Conservation (phyloP, 768 basidiomycete genomes). For the Mycena kentingensis region DNA sequence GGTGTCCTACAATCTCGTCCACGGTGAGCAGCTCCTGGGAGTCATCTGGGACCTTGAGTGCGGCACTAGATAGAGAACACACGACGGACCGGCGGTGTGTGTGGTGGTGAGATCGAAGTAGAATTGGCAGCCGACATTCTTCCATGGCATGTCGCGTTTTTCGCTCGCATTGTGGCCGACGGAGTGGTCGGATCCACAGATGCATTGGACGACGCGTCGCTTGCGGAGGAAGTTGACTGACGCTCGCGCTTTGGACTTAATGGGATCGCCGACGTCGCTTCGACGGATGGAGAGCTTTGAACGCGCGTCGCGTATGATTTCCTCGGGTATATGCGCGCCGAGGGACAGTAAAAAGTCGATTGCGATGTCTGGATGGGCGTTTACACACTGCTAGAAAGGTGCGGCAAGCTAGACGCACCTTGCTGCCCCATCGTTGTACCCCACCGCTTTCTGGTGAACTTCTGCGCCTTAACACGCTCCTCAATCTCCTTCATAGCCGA, state of each 20-base stretch:
- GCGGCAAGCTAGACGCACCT: neutral
- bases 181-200: conserved; percentile 7
- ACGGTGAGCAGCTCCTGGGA: too few species aligned
- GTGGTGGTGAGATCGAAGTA: neutral
- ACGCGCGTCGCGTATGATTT: neutral
- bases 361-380: neutral
- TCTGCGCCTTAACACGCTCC: neutral
- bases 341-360: neutral
- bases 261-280: too few species aligned
- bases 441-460: neutral
- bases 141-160: conserved; percentile 5
- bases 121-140: conserved; percentile 2
- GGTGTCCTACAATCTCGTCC: neutral
- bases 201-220: conserved; percentile 10
- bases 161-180: conserved; percentile 1
- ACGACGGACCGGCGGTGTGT: neutral
- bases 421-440: neutral
- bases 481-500: neutral
- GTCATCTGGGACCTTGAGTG: neutral
- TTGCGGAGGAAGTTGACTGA: conserved; percentile 6
- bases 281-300: neutral
- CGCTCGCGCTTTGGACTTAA: too few species aligned
- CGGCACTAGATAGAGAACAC: neutral
- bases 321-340: neutral
- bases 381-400: neutral